A percentile compares a stretch with the other conserved stretches of the same genome.
Conservation (phyloP, 2,329 filamentous ascomycete species). For the Amylocarpus encephaloides region DNA sequence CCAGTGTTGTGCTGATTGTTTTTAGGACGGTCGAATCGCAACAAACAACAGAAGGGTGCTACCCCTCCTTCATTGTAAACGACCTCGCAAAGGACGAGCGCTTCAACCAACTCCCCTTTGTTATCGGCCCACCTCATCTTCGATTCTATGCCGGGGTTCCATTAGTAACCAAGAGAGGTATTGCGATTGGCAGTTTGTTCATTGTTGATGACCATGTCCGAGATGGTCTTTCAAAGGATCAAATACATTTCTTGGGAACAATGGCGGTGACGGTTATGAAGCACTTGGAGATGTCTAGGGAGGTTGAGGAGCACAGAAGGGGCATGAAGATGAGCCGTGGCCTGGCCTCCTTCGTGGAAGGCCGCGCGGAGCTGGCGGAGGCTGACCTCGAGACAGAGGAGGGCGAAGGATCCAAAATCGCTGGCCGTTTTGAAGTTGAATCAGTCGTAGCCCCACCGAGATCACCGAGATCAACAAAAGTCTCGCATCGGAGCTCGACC, state of each 20-base stretch:
- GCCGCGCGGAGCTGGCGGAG: constrained; percentile 29
- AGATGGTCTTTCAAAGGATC: constrained; percentile 41
- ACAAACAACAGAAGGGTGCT: constrained; percentile 16
- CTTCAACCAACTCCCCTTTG: constrained; percentile 28
- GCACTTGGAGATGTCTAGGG: constrained; percentile 53
- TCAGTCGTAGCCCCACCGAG: constrained; percentile 11
- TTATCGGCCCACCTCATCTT: constrained; percentile 23
- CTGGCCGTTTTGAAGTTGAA: constrained; percentile 27
- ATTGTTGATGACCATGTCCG: constrained; percentile 52
- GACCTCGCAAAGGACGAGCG: constrained; percentile 27
- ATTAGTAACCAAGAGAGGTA: constrained; percentile 30
- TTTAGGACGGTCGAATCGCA: constrained; percentile 25
- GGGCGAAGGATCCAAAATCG: constrained; percentile 25
- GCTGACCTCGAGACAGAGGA: constrained; percentile 25
- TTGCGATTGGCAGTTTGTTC: constrained; percentile 52
- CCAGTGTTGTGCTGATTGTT: constrained; percentile 7
- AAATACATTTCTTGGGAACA: constrained; percentile 50
- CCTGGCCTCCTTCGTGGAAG: constrained; percentile 48
- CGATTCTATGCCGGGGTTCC: constrained; percentile 31
- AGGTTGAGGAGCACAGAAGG: constrained; percentile 46
- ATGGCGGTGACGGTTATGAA: constrained; percentile 52
- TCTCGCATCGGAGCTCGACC: background rate
- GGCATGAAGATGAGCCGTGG: constrained; percentile 50
- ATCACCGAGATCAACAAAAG: constrained; percentile 18
- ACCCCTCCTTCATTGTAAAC: constrained; percentile 29